These are phyloP conservation scores for Hsuehochloa calcarea DNA, from an alignment of 176 grass and related monocot genomes.

Conservation along the genomic window DNA sequence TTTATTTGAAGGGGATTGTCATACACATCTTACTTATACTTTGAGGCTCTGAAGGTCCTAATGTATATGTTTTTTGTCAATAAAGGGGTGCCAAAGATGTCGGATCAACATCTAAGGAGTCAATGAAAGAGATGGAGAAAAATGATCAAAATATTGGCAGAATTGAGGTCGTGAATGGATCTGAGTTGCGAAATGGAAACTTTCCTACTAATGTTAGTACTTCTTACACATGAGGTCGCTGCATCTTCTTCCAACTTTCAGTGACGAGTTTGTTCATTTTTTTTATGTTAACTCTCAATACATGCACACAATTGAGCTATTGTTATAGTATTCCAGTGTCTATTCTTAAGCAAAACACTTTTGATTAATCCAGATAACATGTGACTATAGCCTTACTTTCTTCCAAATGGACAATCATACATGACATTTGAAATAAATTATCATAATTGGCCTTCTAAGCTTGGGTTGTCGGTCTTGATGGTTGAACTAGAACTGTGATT, in stretches of 20 bases:
- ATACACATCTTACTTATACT: neutral
- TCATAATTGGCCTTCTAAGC: neutral
- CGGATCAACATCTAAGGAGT: slow-evolving; percentile 50
- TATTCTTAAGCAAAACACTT: slow-evolving; percentile 2
- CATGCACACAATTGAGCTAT: neutral
- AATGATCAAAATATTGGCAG: slow-evolving; percentile 39
- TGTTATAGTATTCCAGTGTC: neutral
- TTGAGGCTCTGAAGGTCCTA: slow-evolving; percentile 11
- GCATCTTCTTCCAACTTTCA: neutral
- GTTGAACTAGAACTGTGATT: slow-evolving; percentile 15
- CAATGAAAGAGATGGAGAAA: slow-evolving; percentile 36
- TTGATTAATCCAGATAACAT: neutral
- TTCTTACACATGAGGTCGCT: neutral
- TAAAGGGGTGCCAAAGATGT: slow-evolving; percentile 53
- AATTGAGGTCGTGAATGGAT: slow-evolving; percentile 44
- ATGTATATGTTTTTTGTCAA: slow-evolving; percentile 22
- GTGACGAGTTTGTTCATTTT: neutral
- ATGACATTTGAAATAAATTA: neutral
- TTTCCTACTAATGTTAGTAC: slow-evolving; percentile 51
- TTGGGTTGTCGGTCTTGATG: neutral
- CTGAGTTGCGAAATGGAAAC: slow-evolving; percentile 54
- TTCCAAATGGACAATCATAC: neutral
- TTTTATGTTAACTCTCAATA: neutral
- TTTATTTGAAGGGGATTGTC: neutral
- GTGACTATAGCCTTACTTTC: neutral